Evolutionary conservation across 805 yeast genomes (phyloP), one percentile per base, ranked within the genome.

Genomic region (Candida ovalis): DNA sequence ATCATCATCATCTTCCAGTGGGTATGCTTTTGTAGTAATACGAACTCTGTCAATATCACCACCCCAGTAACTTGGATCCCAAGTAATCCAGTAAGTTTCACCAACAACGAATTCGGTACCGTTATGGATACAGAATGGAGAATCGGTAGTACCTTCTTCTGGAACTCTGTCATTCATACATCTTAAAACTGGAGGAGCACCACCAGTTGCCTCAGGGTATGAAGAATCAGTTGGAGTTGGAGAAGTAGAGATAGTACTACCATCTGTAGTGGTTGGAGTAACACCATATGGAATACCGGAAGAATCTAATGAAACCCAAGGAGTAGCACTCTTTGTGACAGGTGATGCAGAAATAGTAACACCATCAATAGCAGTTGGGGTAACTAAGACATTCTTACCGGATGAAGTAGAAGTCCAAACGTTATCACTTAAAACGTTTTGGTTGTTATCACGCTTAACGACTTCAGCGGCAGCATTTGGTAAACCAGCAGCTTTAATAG

Each of bases 321-420:
- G 64, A 9, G 77, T 72, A 4, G 73, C 64, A 18, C 68, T 58
- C 27, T 49, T 42, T 1, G 69, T 53, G 10, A 67, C 62, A 32
- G 78, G 77, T 2, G 75, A 69, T 18, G 68, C 70, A 40, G 69
- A 63, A 3, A 67, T 48, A 2, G 84, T 78, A 15, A 80, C 82
- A 33, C 82, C 82, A 41, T 74, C 78, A 52, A 78, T 73, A 40
- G 84, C 84, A 2, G 68, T 64, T 27, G 68, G 68, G 21, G 67
- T 62, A 21, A 65, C 53, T n/a, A 38, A 17, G 13, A 59, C 44
- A 4, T 44, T 44, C 22, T 52, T 50, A 18, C 62, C 61, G 1
- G 62, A 54, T 23, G 70, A 63, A 8, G 69, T 64, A 1, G 73
- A 62, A 4, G 69, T 69, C 75, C 75, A 71, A 7, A 64, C 43